phyloP scores from a whole-genome alignment of 176 grass and related monocot species.

The Rhynchospora pubera region DNA sequence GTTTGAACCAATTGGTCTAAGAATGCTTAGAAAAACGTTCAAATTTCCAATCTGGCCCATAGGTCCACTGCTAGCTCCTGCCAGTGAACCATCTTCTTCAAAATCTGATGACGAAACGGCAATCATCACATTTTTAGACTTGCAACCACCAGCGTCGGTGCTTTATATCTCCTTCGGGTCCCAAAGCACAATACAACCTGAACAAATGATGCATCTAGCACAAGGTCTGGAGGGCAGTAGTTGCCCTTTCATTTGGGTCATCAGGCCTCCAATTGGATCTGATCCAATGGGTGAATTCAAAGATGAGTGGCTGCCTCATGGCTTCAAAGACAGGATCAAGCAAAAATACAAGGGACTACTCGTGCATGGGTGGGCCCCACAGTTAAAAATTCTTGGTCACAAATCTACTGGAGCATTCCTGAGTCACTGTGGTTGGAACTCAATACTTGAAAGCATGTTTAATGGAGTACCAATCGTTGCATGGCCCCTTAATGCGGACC shows the following conservation, averaged over 20 bases:
- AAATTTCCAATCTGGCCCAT: slow-evolving; percentile 16
- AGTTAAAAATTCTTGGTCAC: slow-evolving; percentile 5
- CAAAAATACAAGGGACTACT: neutral
- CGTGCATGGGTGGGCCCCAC: slow-evolving; percentile 1
- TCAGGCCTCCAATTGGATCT: slow-evolving; percentile 27
- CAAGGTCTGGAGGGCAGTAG: slow-evolving; percentile 27
- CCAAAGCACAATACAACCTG: slow-evolving; percentile 11
- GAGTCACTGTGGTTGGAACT: slow-evolving; percentile 23
- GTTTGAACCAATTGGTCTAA: slow-evolving; percentile 15
- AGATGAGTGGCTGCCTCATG: slow-evolving; percentile 30
- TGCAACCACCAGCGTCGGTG: slow-evolving; percentile 18
- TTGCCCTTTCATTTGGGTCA: slow-evolving; percentile 30
- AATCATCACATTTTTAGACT: slow-evolving; percentile 23
- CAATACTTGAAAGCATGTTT: slow-evolving; percentile 8
- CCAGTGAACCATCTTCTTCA: neutral
- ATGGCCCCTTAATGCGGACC: neutral
- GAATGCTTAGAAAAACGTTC: slow-evolving; percentile 17
- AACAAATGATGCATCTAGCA: slow-evolving; percentile 41
- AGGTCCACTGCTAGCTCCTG: slow-evolving; percentile 3
- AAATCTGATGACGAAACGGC: neutral
- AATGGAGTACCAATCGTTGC: neutral
- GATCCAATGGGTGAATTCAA: slow-evolving; percentile 14
- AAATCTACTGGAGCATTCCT: neutral
- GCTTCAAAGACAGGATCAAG: slow-evolving; percentile 24
- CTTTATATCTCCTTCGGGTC: slow-evolving; percentile 35